phyloP scores from a whole-genome alignment of 106 monocot species.

The Acanthochlamys bracteata region DNA sequence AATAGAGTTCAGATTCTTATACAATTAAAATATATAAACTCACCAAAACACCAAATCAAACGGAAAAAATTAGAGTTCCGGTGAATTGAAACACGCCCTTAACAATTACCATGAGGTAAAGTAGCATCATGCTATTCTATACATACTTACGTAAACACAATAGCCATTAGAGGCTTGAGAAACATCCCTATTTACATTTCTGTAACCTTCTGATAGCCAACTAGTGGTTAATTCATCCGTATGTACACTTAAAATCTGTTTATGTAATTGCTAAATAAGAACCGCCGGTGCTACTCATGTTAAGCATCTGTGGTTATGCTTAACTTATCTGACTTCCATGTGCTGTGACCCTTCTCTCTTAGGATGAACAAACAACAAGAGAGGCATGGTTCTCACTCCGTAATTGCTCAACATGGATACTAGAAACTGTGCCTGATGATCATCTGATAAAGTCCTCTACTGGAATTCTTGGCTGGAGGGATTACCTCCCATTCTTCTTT shows the following conservation, averaged over 20 bases:
- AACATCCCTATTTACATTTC: not conserved
- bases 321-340: slow-evolving; percentile 28
- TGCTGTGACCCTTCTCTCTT: slow-evolving; percentile 15
- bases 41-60: no score
- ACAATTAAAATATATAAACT: no score
- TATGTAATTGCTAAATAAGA: not conserved
- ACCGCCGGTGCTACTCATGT: not conserved
- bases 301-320: slow-evolving; percentile 18
- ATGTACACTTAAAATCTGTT: not conserved
- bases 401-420: slow-evolving; percentile 9
- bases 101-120: no score
- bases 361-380: slow-evolving; percentile 19
- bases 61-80: no score
- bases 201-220: not conserved
- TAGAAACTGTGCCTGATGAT: slow-evolving; percentile 11
- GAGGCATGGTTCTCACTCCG: slow-evolving; percentile 17
- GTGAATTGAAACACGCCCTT: no score
- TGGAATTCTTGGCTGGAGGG: slow-evolving; percentile 1
- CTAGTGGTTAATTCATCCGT: no score
- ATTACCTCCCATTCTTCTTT: slow-evolving; percentile 61
- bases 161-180: not conserved
- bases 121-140: not conserved
- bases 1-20: no score
- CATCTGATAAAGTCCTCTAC: slow-evolving; percentile 1
- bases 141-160: not conserved